Evolutionary conservation across 2,329 filamentous ascomycete species (phyloP).

Genomic region (Chaetomium sp.): DNA sequence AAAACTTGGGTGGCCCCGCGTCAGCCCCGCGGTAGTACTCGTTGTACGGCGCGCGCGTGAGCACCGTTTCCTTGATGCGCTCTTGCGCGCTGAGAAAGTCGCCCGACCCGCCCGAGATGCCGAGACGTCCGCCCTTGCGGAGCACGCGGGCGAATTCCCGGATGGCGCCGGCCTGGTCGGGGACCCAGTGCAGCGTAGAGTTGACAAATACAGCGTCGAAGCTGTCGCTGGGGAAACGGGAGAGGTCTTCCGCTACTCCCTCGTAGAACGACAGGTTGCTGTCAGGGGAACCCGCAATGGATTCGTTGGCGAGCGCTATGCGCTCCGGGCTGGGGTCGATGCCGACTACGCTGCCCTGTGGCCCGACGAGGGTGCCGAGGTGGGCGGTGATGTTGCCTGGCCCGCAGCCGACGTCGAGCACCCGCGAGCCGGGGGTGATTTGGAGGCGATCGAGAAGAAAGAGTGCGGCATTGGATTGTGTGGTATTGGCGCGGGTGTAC

Average conservation of each 20-base stretch:
- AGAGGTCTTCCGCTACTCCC: constrained; percentile 3
- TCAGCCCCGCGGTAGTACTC: background rate
- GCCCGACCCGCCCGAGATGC: constrained; percentile 6
- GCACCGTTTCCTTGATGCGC: constrained; percentile 1
- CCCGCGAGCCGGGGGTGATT: background rate
- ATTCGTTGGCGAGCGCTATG: background rate
- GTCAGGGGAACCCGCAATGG: background rate
- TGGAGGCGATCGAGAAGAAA: background rate
- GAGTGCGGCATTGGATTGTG: background rate
- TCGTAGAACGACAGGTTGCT: background rate
- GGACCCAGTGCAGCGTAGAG: constrained; percentile 6
- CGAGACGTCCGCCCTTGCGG: background rate
- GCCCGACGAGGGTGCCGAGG: background rate
- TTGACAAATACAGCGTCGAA: constrained; percentile 6
- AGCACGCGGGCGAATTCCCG: constrained; percentile 1
- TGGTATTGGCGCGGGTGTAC: constrained; percentile 1
- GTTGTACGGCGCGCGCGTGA: background rate
- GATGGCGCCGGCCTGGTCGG: background rate
- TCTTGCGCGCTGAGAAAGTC: constrained; percentile 1
- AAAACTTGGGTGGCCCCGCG: background rate
- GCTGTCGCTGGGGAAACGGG: background rate
- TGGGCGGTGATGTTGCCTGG: constrained; percentile 2
- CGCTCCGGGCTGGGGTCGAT: constrained; percentile 2
- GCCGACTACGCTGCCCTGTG: background rate
- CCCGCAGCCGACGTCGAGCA: constrained; percentile 6